A percentile compares a stretch with the other conserved stretches of the same genome.
Conservation (phyloP, 2,329 filamentous ascomycete species). For the Venturia nashicola region DNA sequence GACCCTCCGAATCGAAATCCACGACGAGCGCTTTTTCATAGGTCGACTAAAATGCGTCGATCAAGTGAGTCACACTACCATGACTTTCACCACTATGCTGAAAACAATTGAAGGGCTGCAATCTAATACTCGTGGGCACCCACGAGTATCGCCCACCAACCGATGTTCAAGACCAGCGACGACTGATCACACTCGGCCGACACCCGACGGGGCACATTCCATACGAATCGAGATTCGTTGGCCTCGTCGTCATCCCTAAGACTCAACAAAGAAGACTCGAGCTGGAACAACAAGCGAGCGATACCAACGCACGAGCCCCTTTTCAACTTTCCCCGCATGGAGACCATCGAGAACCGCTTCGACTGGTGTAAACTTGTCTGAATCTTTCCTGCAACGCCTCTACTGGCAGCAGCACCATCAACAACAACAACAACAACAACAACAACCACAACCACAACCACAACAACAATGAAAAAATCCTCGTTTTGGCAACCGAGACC, state of each 20-base stretch:
- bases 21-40: constrained; percentile 77
- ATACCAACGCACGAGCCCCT: background rate
- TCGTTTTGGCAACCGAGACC: background rate
- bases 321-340: too few species aligned
- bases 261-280: constrained; percentile 79
- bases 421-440: background rate
- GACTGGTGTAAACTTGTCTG: too few species aligned
- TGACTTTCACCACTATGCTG: constrained; percentile 12
- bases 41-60: constrained; percentile 93
- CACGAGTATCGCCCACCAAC: constrained; percentile 77
- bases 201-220: constrained; percentile 34
- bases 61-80: constrained; percentile 43
- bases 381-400: background rate
- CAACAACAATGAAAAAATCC: background rate
- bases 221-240: constrained; percentile 77
- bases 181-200: constrained; percentile 19
- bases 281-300: constrained; percentile 43
- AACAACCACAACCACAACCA: background rate
- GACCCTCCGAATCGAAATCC: constrained; percentile 65
- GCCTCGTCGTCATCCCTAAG: constrained; percentile 80
- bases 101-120: constrained; percentile 52
- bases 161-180: constrained; percentile 9
- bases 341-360: too few species aligned
- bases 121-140: constrained; percentile 74
- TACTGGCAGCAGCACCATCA: background rate